Conservation (phyloP, 805 yeast species). For the Ogataea corticis region DNA sequence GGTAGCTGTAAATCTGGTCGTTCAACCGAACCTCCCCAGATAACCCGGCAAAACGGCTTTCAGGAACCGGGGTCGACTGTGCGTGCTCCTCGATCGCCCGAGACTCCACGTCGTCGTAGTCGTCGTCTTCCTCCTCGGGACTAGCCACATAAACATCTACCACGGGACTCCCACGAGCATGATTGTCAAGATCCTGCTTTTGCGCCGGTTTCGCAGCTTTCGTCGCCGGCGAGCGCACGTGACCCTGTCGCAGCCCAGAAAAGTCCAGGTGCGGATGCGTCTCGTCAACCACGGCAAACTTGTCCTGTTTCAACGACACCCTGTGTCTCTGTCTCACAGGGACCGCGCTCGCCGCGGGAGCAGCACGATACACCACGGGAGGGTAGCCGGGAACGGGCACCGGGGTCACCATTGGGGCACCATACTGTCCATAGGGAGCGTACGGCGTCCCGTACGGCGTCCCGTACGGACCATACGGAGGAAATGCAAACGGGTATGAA, state of each 20-base stretch:
- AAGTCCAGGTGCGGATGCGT: constrained; percentile 3
- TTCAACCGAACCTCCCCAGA: constrained; percentile 24
- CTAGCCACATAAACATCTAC: constrained; percentile 11
- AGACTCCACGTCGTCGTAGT: constrained; percentile 21
- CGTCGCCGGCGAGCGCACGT: not conserved
- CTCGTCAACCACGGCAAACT: constrained; percentile 9
- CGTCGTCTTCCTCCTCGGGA: constrained; percentile 9
- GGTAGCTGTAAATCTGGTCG: constrained; percentile 21
- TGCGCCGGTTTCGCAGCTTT: no score
- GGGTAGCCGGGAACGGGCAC: not conserved
- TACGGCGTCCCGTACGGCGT: not conserved
- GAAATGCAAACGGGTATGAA: not conserved
- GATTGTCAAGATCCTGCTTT: no score
- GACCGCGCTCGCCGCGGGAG: not conserved
- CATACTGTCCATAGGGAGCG: constrained; percentile 1
- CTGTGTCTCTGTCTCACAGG: constrained; percentile 7
- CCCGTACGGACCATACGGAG: no score
- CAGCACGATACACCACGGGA: constrained; percentile 1
- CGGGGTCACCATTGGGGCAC: constrained; percentile 1
- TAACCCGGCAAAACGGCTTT: constrained; percentile 4
- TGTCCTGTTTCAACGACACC: constrained; percentile 7
- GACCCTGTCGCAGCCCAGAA: not conserved
- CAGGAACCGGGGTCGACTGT: constrained; percentile 8
- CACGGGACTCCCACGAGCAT: constrained; percentile 7
- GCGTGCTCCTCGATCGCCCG: constrained; percentile 29